Evolutionary conservation across 805 yeast genomes (phyloP).

Genomic region (Naumovozyma baii): DNA sequence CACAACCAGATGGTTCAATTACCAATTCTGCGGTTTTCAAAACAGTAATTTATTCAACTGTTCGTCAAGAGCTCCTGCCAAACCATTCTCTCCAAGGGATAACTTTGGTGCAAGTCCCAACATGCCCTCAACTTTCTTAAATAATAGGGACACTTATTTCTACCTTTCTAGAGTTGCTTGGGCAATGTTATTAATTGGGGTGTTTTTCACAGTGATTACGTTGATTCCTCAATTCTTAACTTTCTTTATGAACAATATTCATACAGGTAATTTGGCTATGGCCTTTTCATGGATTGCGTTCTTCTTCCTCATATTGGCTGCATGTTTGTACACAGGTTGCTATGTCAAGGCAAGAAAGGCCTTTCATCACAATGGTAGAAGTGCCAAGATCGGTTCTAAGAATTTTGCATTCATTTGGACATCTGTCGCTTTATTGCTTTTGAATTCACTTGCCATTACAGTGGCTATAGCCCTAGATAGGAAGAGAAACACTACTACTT

Average conservation of each 20-base stretch:
- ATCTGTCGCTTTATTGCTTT: conserved; percentile 14
- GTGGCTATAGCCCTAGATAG: conserved; percentile 7
- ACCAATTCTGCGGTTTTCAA: conserved; percentile 45
- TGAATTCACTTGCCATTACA: conserved; percentile 17
- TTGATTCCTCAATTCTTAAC: conserved; percentile 31
- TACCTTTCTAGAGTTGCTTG: conserved; percentile 61
- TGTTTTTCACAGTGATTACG: conserved; percentile 44
- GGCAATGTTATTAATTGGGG: conserved; percentile 51
- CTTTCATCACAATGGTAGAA: conserved; percentile 36
- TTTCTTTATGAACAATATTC: conserved; percentile 10
- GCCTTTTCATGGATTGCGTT: conserved; percentile 31
- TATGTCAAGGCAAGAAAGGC: conserved; percentile 43
- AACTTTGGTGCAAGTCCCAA: conserved; percentile 50
- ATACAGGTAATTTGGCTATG: conserved; percentile 12
- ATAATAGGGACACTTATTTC: conserved; percentile 44
- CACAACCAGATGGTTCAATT: conserved; percentile 71
- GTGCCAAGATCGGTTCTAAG: conserved; percentile 38
- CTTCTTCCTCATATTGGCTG: conserved; percentile 37
- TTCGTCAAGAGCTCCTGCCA: conserved; percentile 54
- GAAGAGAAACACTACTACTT: neutral
- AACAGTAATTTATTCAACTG: conserved; percentile 43
- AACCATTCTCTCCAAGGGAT: conserved; percentile 71
- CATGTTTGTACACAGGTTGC: conserved; percentile 45
- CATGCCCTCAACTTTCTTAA: conserved; percentile 46
- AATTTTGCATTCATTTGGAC: conserved; percentile 58